phyloP scores from a whole-genome alignment of 2,329 filamentous ascomycete species.

The Periconia sp. region DNA sequence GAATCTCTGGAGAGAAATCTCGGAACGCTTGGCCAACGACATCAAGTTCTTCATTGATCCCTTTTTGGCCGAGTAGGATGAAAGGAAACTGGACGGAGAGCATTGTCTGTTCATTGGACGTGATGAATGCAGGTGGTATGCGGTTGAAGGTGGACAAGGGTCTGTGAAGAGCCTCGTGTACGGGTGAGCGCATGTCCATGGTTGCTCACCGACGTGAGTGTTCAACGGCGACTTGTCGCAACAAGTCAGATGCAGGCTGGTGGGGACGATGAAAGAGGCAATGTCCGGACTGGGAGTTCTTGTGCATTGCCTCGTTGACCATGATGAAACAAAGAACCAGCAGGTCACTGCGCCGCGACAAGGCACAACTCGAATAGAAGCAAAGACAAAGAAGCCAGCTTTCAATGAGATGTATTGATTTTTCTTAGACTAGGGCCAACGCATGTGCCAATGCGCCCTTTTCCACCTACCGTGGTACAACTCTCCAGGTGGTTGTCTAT shows the following conservation, averaged over 20 bases:
- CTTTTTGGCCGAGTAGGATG: constrained; percentile 10
- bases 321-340: background rate
- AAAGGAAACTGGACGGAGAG: constrained; percentile 16
- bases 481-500: constrained; percentile 1
- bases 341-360: background rate
- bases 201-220: no score
- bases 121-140: background rate
- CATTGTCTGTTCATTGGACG: background rate
- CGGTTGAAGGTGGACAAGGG: background rate
- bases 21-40: constrained; percentile 2
- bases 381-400: background rate
- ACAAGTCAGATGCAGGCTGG: no score
- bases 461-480: background rate
- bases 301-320: no score
- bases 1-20: background rate
- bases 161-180: background rate
- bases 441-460: constrained; percentile 1
- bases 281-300: no score
- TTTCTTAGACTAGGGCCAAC: background rate
- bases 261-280: background rate
- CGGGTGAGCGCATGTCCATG: no score
- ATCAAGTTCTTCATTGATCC: constrained; percentile 2
- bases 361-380: background rate
- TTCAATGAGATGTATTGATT: background rate
- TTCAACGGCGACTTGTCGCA: no score